Percentiles rank a stretch among this genome's conserved stretches.
phyloP scores from a whole-genome alignment of 106 monocot species.

The Phalaenopsis aphrodite region DNA sequence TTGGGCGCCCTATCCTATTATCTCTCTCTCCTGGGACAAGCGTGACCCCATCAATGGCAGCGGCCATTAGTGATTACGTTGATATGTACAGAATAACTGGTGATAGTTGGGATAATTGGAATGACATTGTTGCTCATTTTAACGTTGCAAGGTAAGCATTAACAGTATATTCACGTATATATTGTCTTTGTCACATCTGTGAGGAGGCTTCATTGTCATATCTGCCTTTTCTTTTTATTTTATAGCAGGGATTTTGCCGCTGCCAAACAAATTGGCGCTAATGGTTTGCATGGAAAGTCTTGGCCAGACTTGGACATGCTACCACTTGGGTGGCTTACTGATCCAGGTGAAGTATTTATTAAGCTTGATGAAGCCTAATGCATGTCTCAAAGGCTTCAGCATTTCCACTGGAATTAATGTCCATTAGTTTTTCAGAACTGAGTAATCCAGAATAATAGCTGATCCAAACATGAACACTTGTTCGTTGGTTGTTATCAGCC shows the following conservation, averaged over 20 bases:
- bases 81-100: constrained; percentile 92
- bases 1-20: constrained; percentile 57
- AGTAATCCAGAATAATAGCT: too few species aligned
- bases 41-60: constrained; percentile 55
- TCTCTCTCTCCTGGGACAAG: constrained; percentile 79
- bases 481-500: too few species aligned
- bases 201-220: neutral
- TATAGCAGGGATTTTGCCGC: constrained; percentile 65
- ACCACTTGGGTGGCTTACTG: constrained; percentile 92
- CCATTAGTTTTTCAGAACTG: neutral
- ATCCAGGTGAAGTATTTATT: constrained; percentile 44
- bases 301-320: constrained; percentile 99
- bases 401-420: neutral
- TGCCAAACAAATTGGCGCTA: constrained; percentile 59
- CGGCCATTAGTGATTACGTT: constrained; percentile 39
- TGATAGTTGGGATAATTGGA: constrained; percentile 95
- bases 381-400: neutral
- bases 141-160: constrained; percentile 59
- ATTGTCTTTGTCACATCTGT: neutral
- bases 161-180: neutral
- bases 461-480: too few species aligned
- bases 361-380: neutral
- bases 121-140: constrained; percentile 71
- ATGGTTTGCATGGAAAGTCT: constrained; percentile 63
- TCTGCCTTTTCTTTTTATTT: neutral